Base-by-base conservation (phyloP, 2,329 filamentous ascomycete genomes). In the Nigrospora sphaerica region DNA sequence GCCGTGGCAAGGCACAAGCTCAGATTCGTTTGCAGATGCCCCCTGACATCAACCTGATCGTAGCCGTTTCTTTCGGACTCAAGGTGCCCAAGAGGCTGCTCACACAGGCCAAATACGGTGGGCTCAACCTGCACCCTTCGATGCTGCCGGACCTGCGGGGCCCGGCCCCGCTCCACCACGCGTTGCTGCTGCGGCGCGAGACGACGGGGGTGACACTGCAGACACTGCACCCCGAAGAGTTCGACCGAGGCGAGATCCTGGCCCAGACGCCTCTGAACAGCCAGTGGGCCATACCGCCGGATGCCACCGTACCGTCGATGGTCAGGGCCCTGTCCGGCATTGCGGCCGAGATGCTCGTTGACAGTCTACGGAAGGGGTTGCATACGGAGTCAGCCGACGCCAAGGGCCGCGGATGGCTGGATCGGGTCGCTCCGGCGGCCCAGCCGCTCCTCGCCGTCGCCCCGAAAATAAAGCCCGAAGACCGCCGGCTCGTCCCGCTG, bases 1-100 rank as follows among this genome's bases (percentile, higher is more conserved):
- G 19, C 19, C 19, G 19, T 23, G 19, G 4, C 19, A 28, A 28
- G 7, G 5, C 23, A 28, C 2, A 10, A 9, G 23, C 23, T 28
- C 23, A 28, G 7, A 28, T 28, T 28, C 10, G 23, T 10, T 28
- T 28, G 23, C 53, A 85, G 75, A 74, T 83, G 32, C 83, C 84
- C 0, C 58, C 61, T 38, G 59, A 70, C 3, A 81, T 82, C 54
- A 90, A 96, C 62, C 72, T 98, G 48, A 78, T 98, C 54, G 74
- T 97, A 39, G 91, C 91, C 41, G 93, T 97, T 5, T 97, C 93
- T 0, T 98, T 97, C 66, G 93, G 93, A 3, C 77, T 95, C 9
- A 85, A 96, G 50, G 83, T 98, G 1, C 93, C 93, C 1, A 75
- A 77, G 1, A 77, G 88, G 5, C 80, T 97, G 14, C 72, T 98